Evolutionary conservation across 2,329 filamentous ascomycete genomes (phyloP).

Genomic region (Nemania serpens): DNA sequence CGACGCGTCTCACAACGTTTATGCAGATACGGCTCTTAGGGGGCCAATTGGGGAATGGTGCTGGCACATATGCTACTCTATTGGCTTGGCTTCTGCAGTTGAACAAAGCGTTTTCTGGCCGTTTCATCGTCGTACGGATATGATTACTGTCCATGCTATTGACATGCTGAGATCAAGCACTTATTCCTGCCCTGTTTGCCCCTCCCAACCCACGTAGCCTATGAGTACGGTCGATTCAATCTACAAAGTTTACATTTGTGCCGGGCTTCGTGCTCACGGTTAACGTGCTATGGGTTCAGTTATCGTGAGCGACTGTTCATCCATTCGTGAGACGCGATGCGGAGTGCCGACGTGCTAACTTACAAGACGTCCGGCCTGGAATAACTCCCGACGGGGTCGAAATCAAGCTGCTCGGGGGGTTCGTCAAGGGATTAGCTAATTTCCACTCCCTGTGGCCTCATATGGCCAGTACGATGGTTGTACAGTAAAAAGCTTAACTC

Average conservation of each 20-base stretch:
- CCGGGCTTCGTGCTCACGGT: conserved; percentile 42
- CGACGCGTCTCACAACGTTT: conserved; percentile 19
- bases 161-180: not conserved
- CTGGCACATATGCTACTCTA: not conserved
- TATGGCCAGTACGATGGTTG: not conserved
- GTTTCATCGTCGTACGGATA: conserved; percentile 4
- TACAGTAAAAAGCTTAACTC: conserved; percentile 20
- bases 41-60: conserved; percentile 11
- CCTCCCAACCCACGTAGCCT: not conserved
- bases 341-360: conserved; percentile 28
- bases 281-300: conserved; percentile 28
- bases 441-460: not conserved
- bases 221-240: not conserved
- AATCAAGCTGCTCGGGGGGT: conserved; percentile 43
- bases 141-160: conserved; percentile 1
- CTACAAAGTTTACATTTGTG: conserved; percentile 37
- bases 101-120: not conserved
- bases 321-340: not conserved
- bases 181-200: no score
- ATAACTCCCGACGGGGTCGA: conserved; percentile 49
- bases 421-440: conserved; percentile 2
- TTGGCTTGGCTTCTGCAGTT: conserved; percentile 10
- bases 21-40: conserved; percentile 3
- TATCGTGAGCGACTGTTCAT: conserved; percentile 7
- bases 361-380: conserved; percentile 48